phyloP scores from a whole-genome alignment of 2,329 filamentous ascomycete genomes.

The Plectosphaerella sp. region DNA sequence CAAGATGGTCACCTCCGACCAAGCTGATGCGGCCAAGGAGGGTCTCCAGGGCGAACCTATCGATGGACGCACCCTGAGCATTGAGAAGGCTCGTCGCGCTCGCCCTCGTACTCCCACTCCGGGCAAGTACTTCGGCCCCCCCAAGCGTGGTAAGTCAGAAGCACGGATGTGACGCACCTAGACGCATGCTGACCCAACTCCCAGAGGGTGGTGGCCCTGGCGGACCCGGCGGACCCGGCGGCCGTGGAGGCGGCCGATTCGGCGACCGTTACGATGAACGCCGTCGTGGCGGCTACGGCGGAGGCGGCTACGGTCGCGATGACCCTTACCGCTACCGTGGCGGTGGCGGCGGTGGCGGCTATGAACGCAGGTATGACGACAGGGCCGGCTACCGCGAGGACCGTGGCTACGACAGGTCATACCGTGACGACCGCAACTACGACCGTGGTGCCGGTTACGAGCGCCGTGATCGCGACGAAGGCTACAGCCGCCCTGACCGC shows the following conservation, averaged over 20 bases:
- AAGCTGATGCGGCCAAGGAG: conserved; percentile 95
- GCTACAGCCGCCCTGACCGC: conserved; percentile 10
- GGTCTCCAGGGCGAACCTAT: conserved; percentile 92
- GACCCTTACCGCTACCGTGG: conserved; percentile 55
- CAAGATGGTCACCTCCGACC: conserved; percentile 94
- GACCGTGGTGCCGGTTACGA: conserved; percentile 34
- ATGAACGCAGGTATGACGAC: conserved; percentile 38
- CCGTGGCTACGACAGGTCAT: conserved; percentile 40
- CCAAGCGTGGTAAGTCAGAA: conserved; percentile 78
- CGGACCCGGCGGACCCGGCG: conserved; percentile 46
- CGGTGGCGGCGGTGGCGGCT: conserved; percentile 30
- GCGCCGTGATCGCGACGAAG: conserved; percentile 50
- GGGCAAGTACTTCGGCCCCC: conserved; percentile 98
- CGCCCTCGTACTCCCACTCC: conserved; percentile 94
- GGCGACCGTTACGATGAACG: conserved; percentile 61
- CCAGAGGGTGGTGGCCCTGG: conserved; percentile 35
- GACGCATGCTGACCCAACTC: conserved; percentile 5
- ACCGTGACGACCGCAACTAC: conserved; percentile 43
- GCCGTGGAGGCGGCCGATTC: conserved; percentile 36
- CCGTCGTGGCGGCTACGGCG: conserved; percentile 56
- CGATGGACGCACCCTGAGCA: conserved; percentile 92
- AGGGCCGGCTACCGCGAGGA: conserved; percentile 41
- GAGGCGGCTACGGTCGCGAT: conserved; percentile 42
- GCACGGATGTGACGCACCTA: not conserved
- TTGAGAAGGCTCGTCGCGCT: conserved; percentile 96